Conservation (phyloP, 371 early-diverging fungal genomes). For the Phascolomyces articulosus region DNA sequence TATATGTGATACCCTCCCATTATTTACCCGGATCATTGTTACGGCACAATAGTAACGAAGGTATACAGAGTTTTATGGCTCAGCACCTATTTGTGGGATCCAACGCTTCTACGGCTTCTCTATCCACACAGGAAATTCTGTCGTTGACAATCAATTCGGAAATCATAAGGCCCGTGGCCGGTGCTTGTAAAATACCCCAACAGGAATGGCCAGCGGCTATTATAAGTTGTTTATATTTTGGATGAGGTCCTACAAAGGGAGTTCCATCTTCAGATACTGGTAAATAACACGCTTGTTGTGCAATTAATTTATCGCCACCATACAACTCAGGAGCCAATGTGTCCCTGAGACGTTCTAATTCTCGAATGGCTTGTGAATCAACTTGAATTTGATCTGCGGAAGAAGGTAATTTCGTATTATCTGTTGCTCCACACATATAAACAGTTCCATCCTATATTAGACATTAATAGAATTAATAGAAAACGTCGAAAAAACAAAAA, state of each 20-base stretch:
- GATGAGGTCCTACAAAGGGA: constrained; percentile 66
- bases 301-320: constrained; percentile 20
- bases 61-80: too few relatives aligned
- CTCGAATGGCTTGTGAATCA: constrained; percentile 23
- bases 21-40: too few relatives aligned
- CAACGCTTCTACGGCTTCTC: constrained; percentile 13
- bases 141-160: constrained; percentile 64
- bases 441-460: constrained; percentile 69
- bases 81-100: constrained; percentile 18
- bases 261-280: constrained; percentile 57
- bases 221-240: constrained; percentile 46
- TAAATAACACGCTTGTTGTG: constrained; percentile 65
- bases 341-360: constrained; percentile 4
- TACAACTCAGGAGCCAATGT: constrained; percentile 8
- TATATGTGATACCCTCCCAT: too few relatives aligned
- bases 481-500: too few relatives aligned
- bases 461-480: constrained; percentile 24
- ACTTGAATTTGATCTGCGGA: constrained; percentile 47
- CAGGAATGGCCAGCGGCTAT: constrained; percentile 71
- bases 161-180: constrained; percentile 68
- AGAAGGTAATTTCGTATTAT: constrained; percentile 50
- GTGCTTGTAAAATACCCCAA: constrained; percentile 77
- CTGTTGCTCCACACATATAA: constrained; percentile 68
- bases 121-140: constrained; percentile 38
- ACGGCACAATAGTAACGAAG: too few relatives aligned